Percentiles rank a stretch among this genome's conserved stretches.
These are phyloP conservation scores for Saturnispora besseyi DNA, from an alignment of 805 yeast species.

Conservation along the genomic window DNA sequence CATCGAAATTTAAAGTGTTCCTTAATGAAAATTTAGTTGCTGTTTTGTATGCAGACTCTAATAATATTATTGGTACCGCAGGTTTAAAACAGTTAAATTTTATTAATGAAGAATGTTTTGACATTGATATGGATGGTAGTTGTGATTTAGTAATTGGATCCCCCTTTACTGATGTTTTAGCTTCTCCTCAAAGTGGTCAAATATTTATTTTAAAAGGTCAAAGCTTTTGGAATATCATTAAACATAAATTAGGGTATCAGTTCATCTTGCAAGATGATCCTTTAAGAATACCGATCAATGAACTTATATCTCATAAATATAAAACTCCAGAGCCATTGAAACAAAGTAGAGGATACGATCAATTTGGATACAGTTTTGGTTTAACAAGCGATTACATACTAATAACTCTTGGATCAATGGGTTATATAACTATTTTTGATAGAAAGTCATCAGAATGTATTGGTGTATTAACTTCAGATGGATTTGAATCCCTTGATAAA, in stretches of 20 bases:
- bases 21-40: constrained; percentile 12
- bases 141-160: constrained; percentile 39
- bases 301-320: constrained; percentile 4
- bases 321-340: constrained; percentile 16
- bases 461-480: not conserved
- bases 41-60: constrained; percentile 14
- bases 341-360: constrained; percentile 29
- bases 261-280: not conserved
- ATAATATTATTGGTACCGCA: constrained; percentile 26
- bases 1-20: constrained; percentile 34
- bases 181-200: constrained; percentile 12
- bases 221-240: constrained; percentile 5
- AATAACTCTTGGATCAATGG: constrained; percentile 33
- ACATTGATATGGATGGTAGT: constrained; percentile 31
- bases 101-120: constrained; percentile 22
- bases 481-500: not conserved
- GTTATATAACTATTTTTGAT: constrained; percentile 31
- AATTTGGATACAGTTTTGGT: constrained; percentile 32
- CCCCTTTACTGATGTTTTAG: constrained; percentile 27
- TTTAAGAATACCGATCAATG: constrained; percentile 1
- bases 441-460: constrained; percentile 4
- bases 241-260: not conserved
- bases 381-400: constrained; percentile 22
- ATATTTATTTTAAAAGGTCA: constrained; percentile 14
- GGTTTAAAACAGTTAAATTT: constrained; percentile 40